A percentile compares a stretch with the other conserved stretches of the same genome.
phyloP scores from a whole-genome alignment of 2,329 filamentous ascomycete species.

The Botrytis pseudocinerea region DNA sequence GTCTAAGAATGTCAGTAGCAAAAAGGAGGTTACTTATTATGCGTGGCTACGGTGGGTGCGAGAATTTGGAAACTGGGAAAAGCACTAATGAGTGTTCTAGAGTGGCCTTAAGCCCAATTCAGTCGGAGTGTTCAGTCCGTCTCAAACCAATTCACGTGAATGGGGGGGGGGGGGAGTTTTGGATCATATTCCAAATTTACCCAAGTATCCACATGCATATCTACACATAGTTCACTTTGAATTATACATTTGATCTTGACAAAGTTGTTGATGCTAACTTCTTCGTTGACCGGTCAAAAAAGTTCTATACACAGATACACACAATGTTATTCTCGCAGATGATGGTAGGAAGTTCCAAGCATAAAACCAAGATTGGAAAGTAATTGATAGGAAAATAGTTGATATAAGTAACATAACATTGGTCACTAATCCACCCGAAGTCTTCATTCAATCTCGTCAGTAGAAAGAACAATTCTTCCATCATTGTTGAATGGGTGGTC shows the following conservation, averaged over 20 bases:
- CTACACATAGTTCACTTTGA: neutral
- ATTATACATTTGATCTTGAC: neutral
- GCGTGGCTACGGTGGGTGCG: neutral
- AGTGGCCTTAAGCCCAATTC: neutral
- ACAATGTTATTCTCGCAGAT: neutral
- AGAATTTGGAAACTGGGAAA: neutral
- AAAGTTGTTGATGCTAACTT: neutral
- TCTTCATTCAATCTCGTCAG: neutral
- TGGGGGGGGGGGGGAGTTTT: neutral
- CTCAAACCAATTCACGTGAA: neutral
- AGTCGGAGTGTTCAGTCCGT: conserved; percentile 2
- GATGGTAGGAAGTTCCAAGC: neutral
- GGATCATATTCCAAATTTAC: neutral
- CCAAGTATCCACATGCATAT: neutral
- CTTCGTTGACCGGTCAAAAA: neutral
- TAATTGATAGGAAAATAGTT: neutral
- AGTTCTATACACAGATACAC: neutral
- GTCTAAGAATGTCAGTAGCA: neutral
- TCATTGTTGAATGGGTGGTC: conserved; percentile 20
- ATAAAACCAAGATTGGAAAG: neutral
- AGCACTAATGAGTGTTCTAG: conserved; percentile 10
- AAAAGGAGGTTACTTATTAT: neutral
- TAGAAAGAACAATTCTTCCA: neutral
- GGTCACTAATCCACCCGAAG: too few relatives aligned
- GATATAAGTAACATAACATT: neutral